phyloP scores from a whole-genome alignment of 768 basidiomycete genomes.

The Piloderma croceum region DNA sequence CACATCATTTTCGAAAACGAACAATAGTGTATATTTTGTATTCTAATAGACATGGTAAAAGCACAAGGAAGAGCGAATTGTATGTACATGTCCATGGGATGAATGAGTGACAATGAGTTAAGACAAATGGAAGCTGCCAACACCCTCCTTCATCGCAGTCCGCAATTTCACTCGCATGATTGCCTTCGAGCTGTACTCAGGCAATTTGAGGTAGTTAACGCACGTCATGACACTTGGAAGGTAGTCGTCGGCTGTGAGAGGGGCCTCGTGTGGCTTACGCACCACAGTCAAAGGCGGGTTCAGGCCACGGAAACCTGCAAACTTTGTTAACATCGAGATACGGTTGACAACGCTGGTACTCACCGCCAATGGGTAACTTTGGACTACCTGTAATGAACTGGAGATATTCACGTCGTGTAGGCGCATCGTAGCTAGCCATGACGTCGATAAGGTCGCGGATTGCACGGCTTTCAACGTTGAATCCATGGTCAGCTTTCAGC shows the following conservation, averaged over 20 bases:
- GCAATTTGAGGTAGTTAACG: slow-evolving; percentile 93
- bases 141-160: slow-evolving; percentile 87
- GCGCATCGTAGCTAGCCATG: slow-evolving; percentile 73
- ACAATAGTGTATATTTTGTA: neutral
- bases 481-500: slow-evolving; percentile 96
- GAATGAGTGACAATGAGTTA: too few species aligned
- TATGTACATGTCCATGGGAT: too few species aligned
- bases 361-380: slow-evolving; percentile 92
- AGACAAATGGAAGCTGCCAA: slow-evolving; percentile 96
- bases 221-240: slow-evolving; percentile 99
- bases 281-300: slow-evolving; percentile 95
- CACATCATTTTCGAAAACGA: too few species aligned
- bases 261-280: slow-evolving; percentile 91
- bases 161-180: slow-evolving; percentile 81
- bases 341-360: slow-evolving; percentile 20
- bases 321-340: slow-evolving; percentile 2
- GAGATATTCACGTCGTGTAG: slow-evolving; percentile 78
- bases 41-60: slow-evolving; percentile 10
- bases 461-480: slow-evolving; percentile 89
- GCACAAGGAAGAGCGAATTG: slow-evolving; percentile 5
- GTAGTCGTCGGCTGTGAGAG: slow-evolving; percentile 88
- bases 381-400: slow-evolving; percentile 98
- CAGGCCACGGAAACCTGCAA: slow-evolving; percentile 84
- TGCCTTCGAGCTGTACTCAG: slow-evolving; percentile 86
- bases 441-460: slow-evolving; percentile 84